Evolutionary conservation across 345 rosid species (phyloP), one percentile per base, ranked within the genome.

Genomic region (Cardamine occulta): DNA sequence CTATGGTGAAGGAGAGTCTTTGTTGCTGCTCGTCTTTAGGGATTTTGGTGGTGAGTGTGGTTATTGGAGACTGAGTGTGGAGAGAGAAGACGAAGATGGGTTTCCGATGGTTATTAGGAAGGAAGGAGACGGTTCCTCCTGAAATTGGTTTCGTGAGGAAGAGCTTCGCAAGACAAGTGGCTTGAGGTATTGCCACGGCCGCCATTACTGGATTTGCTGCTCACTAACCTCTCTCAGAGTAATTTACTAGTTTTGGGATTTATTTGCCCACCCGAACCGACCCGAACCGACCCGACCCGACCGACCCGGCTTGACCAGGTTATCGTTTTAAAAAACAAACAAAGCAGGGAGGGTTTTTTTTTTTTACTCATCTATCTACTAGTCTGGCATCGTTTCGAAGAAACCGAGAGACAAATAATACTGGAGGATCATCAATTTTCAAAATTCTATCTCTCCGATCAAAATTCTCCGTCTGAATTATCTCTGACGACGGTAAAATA

Each of bases 1-100:
- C 5, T 8, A 80, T 68, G 17, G 83, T 75, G 61, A 82, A 74
- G 59, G 82, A 73, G 72, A 58, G 68, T 40, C 40, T 73, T 42
- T 63, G 52, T 26, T 63, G 51, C 26, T 42, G 69, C 11, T 72
- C 66, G 14, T 72, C 59, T 62, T 65, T 51, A 29, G 63, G 21
- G 61, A 6, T 39, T 66, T 73, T 68, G 63, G 62, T 39, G 57
- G 67, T 29, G 63, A 74, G 37, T 14, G 76, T 42, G n/a, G 53
- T 15, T 42, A 29, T 8, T 0, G 28, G 44, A 66, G 49, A 23
- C 4, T 72, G 59, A 28, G 68, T 37, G 8, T 34, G 82, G 19
- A 77, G 60, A 75, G 82, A 76, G 57, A 74, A 79, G 61, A 74
- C 48, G 15, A 29, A 44, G 9, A 39, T 15, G 8, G 61, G 81